phyloP scores from a whole-genome alignment of 805 yeast genomes.

The Pichia phayaonensis region DNA sequence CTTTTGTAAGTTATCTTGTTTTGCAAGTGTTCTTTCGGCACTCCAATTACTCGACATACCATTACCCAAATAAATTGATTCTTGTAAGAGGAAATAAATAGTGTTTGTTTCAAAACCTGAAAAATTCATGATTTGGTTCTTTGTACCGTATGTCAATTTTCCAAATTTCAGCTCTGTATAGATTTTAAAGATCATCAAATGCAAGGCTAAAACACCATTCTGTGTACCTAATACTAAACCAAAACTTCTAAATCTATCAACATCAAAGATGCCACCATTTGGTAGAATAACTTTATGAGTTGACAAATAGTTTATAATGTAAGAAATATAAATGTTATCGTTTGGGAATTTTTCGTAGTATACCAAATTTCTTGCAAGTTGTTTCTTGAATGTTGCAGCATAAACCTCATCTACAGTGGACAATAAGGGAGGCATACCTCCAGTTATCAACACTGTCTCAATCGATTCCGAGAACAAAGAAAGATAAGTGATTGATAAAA shows the following conservation, averaged over 20 bases:
- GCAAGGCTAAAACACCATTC: conserved; percentile 44
- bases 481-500: conserved; percentile 8
- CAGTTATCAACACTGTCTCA: conserved; percentile 41
- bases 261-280: conserved; percentile 41
- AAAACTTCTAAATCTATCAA: conserved; percentile 45
- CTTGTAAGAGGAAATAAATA: conserved; percentile 49
- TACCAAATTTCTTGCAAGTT: conserved; percentile 34
- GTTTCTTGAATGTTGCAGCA: conserved; percentile 36
- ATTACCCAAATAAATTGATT: conserved; percentile 45
- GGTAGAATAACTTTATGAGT: conserved; percentile 34
- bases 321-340: conserved; percentile 33
- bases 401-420: conserved; percentile 40
- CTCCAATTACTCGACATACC: conserved; percentile 38
- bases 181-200: conserved; percentile 35
- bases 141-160: conserved; percentile 33
- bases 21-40: conserved; percentile 31
- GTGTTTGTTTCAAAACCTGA: conserved; percentile 46
- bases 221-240: conserved; percentile 45
- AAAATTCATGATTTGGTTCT: conserved; percentile 27
- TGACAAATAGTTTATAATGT: conserved; percentile 30
- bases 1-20: background rate
- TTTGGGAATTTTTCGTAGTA: conserved; percentile 43
- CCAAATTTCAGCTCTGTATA: conserved; percentile 29
- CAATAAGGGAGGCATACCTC: conserved; percentile 51
- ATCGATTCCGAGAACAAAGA: conserved; percentile 25